These are phyloP conservation scores for Macaranga tanarius DNA, from an alignment of 441 rosid species.

Conservation along the genomic window DNA sequence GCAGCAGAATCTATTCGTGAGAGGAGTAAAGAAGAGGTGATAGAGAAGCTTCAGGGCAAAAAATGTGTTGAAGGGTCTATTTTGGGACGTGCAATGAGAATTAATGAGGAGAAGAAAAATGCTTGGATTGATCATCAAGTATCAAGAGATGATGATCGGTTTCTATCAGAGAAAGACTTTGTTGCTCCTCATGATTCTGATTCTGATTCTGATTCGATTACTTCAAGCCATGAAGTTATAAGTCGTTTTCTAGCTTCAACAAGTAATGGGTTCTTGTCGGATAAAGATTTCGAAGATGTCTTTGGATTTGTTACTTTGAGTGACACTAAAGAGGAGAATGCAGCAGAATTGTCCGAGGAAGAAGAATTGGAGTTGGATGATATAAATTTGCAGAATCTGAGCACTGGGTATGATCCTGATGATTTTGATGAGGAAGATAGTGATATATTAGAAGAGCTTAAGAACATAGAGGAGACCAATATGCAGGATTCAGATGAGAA, in stretches of 20 bases:
- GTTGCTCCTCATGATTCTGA: slow-evolving; percentile 25
- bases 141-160: slow-evolving; percentile 25
- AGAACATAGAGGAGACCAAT: slow-evolving; percentile 26
- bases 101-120: slow-evolving; percentile 16
- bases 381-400: slow-evolving; percentile 16
- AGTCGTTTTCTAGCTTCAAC: slow-evolving; percentile 45
- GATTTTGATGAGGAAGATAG: slow-evolving; percentile 38
- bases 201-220: slow-evolving; percentile 48
- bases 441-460: slow-evolving; percentile 30
- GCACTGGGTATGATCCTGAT: slow-evolving; percentile 22
- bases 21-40: slow-evolving; percentile 14
- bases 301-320: slow-evolving; percentile 14
- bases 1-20: slow-evolving; percentile 22
- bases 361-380: slow-evolving; percentile 20
- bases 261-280: slow-evolving; percentile 54
- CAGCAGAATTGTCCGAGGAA: slow-evolving; percentile 21
- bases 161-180: slow-evolving; percentile 46
- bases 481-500: slow-evolving; percentile 15
- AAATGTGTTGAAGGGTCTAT: slow-evolving; percentile 9
- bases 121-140: slow-evolving; percentile 19
- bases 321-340: slow-evolving; percentile 22
- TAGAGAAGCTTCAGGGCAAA: slow-evolving; percentile 17
- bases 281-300: slow-evolving; percentile 45
- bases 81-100: slow-evolving; percentile 11
- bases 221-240: slow-evolving; percentile 51